Evolutionary conservation across 2,329 filamentous ascomycete species (phyloP), one percentile per base, ranked within the genome.

Genomic region (Phaeosphaeriaceae sp.): DNA sequence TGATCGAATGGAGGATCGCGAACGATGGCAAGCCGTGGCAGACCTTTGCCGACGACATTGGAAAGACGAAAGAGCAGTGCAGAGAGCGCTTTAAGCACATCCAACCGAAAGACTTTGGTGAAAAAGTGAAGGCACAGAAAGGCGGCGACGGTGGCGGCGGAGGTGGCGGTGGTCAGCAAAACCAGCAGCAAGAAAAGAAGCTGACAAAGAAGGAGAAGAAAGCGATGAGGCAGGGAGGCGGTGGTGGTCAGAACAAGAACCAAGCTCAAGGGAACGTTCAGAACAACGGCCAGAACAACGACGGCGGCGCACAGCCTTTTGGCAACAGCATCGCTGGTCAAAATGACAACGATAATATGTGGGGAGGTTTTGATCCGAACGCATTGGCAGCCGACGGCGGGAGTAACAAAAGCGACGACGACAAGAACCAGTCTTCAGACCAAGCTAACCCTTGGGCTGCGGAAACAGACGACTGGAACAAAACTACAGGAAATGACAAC

Each of bases 1-100:
- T 83, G 2, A 60, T 79, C 19, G 65, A 71, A 7, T 53, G 79
- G 64, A 79, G 79, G 58, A 64, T 48, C 1, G 68, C 67, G 2
- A 65, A 67, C 27, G 69, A 59, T 1, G 55, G 48, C 9, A 22
- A 13, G 1, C 3, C 61, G 0, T 80, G 76, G 78, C 63, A 58
- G 1, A 46, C 70, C 0, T 78, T 81, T 40, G 70, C 58, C 0
- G 31, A 61, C 6, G 69, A 68, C 13, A 20, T 80, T 2, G 70
- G 66, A 3, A 78, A 77, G 45, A 31, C 53, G 0, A 15, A 33
- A 1, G 2, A 50, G 0, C 31, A 62, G 10, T 73, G 66, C 40
- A 66, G 53, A 19, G 44, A 51, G 0, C 68, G 78, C 17, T 81
- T 73, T 63, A 73, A 72, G 13, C 51, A 76, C 42, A 76, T 82